phyloP scores from a whole-genome alignment of 2,329 filamentous ascomycete species.

The Trichoderma pleuroti region DNA sequence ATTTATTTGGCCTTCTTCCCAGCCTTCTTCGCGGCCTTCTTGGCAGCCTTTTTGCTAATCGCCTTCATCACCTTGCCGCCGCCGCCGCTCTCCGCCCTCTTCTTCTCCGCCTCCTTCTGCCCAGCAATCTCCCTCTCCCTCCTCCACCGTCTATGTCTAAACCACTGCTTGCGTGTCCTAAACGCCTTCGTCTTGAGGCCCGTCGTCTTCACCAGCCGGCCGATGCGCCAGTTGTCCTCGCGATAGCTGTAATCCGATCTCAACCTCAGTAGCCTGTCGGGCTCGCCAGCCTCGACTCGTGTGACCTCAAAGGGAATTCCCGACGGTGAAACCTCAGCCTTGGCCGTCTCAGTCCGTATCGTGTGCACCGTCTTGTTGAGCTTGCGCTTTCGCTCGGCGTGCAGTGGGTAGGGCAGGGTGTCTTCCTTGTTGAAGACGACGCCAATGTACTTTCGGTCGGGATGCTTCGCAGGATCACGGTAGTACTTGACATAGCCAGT shows the following conservation, averaged over 20 bases:
- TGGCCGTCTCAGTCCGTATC: slow-evolving; percentile 38
- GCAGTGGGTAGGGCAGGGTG: slow-evolving; percentile 69
- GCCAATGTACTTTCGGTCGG: slow-evolving; percentile 90
- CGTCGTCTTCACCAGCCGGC: slow-evolving; percentile 51
- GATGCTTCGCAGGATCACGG: slow-evolving; percentile 76
- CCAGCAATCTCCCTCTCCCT: slow-evolving; percentile 41
- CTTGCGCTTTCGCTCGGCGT: slow-evolving; percentile 69
- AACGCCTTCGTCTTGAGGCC: slow-evolving; percentile 48
- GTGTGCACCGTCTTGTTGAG: slow-evolving; percentile 66
- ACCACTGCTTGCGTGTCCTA: slow-evolving; percentile 48
- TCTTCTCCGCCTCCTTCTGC: slow-evolving; percentile 38
- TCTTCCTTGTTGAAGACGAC: slow-evolving; percentile 82
- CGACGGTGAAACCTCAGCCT: slow-evolving; percentile 45
- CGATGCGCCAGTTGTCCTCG: slow-evolving; percentile 59
- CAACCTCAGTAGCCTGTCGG: slow-evolving; percentile 48
- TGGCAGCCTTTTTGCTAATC: slow-evolving; percentile 33
- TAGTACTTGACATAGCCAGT: slow-evolving; percentile 97
- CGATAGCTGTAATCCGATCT: slow-evolving; percentile 55
- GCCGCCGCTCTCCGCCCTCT: slow-evolving; percentile 33
- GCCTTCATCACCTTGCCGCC: slow-evolving; percentile 31
- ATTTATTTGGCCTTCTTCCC: slow-evolving; percentile 34
- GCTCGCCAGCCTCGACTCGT: slow-evolving; percentile 40
- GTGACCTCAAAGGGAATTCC: slow-evolving; percentile 48
- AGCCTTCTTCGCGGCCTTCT: slow-evolving; percentile 37
- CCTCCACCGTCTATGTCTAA: slow-evolving; percentile 44